Conservation (phyloP, 129 eudicot species). For the Daucus carota region DNA sequence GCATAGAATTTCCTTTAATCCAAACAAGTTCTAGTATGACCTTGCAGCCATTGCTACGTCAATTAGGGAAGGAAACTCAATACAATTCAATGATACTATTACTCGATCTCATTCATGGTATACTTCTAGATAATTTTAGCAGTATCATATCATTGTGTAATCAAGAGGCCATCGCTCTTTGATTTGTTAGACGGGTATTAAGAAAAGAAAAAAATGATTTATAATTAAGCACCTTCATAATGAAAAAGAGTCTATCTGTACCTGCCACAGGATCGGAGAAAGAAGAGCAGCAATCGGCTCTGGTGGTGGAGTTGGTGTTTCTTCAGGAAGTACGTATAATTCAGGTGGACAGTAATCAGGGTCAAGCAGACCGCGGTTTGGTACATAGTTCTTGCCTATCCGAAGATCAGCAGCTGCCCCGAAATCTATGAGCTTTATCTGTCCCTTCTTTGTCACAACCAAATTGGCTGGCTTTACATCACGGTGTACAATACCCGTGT, state of each 20-base stretch:
- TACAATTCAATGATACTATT: neutral
- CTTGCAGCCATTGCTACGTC: neutral
- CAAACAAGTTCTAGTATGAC: neutral
- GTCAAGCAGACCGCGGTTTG: slow-evolving; percentile 75
- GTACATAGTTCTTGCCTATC: slow-evolving; percentile 90
- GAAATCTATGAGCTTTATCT: slow-evolving; percentile 88
- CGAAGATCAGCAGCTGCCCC: slow-evolving; percentile 96
- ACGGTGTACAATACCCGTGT: slow-evolving; percentile 86
- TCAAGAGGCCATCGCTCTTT: neutral
- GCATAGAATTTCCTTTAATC: neutral
- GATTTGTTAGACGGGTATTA: neutral
- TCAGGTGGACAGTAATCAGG: slow-evolving; percentile 97
- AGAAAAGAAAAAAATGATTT: neutral
- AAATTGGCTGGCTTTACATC: slow-evolving; percentile 96
- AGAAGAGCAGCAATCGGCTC: slow-evolving; percentile 92
- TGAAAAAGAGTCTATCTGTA: neutral
- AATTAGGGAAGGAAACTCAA: neutral
- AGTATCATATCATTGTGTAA: neutral
- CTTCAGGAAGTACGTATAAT: slow-evolving; percentile 80
- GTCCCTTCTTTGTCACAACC: slow-evolving; percentile 91
- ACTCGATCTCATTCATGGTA: neutral
- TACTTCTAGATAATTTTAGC: neutral
- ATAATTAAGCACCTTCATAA: neutral
- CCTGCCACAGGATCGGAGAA: slow-evolving; percentile 95
- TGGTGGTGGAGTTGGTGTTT: slow-evolving; percentile 94